Conservation (phyloP, 2,329 filamentous ascomycete genomes). For the Calonectria pauciramosa region DNA sequence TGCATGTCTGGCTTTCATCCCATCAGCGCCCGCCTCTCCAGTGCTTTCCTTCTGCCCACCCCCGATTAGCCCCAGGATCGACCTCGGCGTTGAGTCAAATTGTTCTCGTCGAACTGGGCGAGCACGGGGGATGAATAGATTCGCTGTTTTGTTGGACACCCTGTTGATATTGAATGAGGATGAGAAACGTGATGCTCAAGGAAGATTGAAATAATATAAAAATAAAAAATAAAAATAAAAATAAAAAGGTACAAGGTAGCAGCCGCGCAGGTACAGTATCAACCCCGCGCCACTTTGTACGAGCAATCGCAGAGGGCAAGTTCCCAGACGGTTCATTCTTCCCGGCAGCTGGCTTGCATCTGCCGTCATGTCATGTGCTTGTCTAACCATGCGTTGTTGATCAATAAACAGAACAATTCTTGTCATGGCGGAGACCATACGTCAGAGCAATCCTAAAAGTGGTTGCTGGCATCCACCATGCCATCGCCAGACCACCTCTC, state of each 20-base stretch:
- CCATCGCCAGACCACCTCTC: background rate
- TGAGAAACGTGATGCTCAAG: background rate
- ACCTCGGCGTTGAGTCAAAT: background rate
- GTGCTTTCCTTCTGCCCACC: background rate
- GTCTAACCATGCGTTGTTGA: background rate
- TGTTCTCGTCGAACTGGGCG: constrained; percentile 34
- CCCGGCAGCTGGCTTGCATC: background rate
- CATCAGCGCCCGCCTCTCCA: constrained; percentile 27
- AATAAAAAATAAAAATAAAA: no score
- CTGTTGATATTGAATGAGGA: background rate
- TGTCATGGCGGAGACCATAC: background rate
- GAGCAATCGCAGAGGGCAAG: background rate
- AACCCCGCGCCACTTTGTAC: background rate
- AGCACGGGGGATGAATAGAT: constrained; percentile 33
- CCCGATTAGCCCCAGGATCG: constrained; percentile 4
- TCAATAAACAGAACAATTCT: background rate
- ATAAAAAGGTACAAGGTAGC: background rate
- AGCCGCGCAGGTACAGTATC: background rate
- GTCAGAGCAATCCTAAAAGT: background rate
- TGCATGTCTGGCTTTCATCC: constrained; percentile 28
- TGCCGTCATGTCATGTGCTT: background rate
- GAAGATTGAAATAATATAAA: background rate
- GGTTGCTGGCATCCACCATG: background rate
- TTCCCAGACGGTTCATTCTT: background rate
- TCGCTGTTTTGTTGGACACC: constrained; percentile 22